Base-by-base conservation (phyloP, 2,329 filamentous ascomycete species). In the Phialophora macrospora region DNA sequence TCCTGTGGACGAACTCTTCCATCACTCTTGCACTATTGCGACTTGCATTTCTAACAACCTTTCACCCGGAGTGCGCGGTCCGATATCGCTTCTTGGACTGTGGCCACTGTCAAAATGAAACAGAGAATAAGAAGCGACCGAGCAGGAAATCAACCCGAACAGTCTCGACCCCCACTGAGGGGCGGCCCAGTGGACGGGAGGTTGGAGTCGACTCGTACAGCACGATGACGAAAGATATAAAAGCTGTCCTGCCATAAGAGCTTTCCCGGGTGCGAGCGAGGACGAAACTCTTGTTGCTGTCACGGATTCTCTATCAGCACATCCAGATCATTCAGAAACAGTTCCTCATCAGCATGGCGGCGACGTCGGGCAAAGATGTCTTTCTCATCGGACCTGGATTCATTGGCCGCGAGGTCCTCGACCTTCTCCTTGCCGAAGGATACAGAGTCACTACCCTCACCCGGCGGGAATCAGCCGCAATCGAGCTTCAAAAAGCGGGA, bases 381-480 rank as follows among this genome's bases (percentile, higher is more conserved):
- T 71, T 71, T 48, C 62, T 71, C 20, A 65, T 71, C 38, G 70
- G 70, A 54, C 66, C 68, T 7, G 68, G 70, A 11, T 70, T 71
- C 62, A 68, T 84, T 62, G 82, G 82, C 49, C 79, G 79, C 72
- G 79, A 81, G 30, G 75, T 84, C 46, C 74, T 84, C 26, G 78
- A 82, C 5, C 72, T 79, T 6, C 76, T 84, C 17, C 69, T 80
- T 48, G 71, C 72, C 55, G 78, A 82, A 61, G 73, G 75, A 20
- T 81, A 82, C 70, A 66, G 70, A 1, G 77, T 84, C 32, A 81
- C 80, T 0, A 77, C 75, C 1, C 75, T 71, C 8, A 64, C 64
- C 1, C 65, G 69, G 14, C 62, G 69, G 34, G 62, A 71, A 30
- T 41, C 59, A 2, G 60, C 66, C 24, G 67, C 67, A 14, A 24